Percentiles rank a stretch among this genome's conserved stretches.
Evolutionary conservation across 176 grass and related monocot genomes (phyloP).

Genomic region (Eragrostis nindensis): DNA sequence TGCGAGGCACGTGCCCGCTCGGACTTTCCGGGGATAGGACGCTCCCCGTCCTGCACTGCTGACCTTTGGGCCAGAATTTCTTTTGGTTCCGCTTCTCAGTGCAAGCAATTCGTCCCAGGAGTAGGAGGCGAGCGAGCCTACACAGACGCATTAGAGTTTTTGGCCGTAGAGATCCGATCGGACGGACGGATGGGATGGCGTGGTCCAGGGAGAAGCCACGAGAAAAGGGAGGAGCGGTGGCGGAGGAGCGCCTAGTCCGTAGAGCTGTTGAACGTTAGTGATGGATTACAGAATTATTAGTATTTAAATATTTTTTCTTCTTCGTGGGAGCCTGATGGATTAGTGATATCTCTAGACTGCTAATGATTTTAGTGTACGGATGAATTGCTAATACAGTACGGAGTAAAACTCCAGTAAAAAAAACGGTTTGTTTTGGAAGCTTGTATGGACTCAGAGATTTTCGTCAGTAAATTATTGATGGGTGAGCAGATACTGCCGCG

Average conservation of each 20-base stretch:
- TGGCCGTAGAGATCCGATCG: background rate
- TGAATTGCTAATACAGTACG: background rate
- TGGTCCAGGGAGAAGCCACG: background rate
- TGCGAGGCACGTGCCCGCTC: conserved; percentile 25
- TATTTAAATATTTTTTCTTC: background rate
- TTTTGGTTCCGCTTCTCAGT: background rate
- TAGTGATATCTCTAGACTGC: background rate
- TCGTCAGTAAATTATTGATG: conserved; percentile 29
- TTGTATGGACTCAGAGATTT: background rate
- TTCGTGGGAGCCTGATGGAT: background rate
- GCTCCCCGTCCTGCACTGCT: background rate
- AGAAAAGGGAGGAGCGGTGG: background rate
- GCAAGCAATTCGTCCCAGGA: background rate
- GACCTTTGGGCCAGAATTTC: background rate
- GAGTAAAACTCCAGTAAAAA: background rate
- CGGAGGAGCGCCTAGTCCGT: background rate
- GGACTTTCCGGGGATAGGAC: background rate
- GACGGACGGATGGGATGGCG: conserved; percentile 10
- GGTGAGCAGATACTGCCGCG: conserved; percentile 11
- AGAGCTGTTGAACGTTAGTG: background rate
- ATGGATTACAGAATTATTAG: background rate
- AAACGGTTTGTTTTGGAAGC: background rate
- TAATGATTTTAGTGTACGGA: background rate
- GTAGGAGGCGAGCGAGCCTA: background rate
- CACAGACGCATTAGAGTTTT: background rate